Base-by-base conservation (phyloP, 2,329 filamentous ascomycete species). In the Trichoderma sp. region DNA sequence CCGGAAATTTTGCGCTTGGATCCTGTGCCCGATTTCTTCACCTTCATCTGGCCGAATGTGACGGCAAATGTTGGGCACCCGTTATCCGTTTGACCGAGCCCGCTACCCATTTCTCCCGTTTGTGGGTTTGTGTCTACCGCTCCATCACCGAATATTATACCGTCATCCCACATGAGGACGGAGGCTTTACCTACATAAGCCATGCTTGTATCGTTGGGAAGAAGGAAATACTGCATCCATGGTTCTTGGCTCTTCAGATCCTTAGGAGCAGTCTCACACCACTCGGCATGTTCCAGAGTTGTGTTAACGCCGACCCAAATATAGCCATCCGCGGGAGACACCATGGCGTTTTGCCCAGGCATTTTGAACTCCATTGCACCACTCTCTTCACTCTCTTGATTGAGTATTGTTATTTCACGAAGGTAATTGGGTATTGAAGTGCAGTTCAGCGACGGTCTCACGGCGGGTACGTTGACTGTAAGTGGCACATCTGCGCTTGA, bases 141-240 rank as follows among this genome's bases (percentile, higher is more conserved):
- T 28, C 64, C 64, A 39, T 66, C 64, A 3, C 64, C 64, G 32
- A 4, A 16, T 13, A 66, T 30, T 7, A 39, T 7, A 5, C 3
- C 21, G 2, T 7, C 26, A 7, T 21, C 21, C 64, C 64, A 66
- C 1, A 16, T 18, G 30, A 66, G 21, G 14, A 59, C 32, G 4
- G 64, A 51, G 34, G 39, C 64, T 4, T 66, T 66, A 7, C 64
- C 64, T 0, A 66, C 64, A 24, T 66, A 66, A 0, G 64, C 64
- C 64, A 59, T 66, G 54, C 64, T 66, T 0, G 64, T 66, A 28
- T 66, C 64, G 7, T 66, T 66, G 14, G 64, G 64, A 51, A 66
- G 64, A 18, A 59, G 39, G 16, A 66, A 66, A 18, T 66, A 66
- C 28, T 66, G 64, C 64, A 59, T 66, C 64, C 64, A 66, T 5